Base-by-base conservation (phyloP, 179 eudicot genomes). In the Beta corolliflora region DNA sequence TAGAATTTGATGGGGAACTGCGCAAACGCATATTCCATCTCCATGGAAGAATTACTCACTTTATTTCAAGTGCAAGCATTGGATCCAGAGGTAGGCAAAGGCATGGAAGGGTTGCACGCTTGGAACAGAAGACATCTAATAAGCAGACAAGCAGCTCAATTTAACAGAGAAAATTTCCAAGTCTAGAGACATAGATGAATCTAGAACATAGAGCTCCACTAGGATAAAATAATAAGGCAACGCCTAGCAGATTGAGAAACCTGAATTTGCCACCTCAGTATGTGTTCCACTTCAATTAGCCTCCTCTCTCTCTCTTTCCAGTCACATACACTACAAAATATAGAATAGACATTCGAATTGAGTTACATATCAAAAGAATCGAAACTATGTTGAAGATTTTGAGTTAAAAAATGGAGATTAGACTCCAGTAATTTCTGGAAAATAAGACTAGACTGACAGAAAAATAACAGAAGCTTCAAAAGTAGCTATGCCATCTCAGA, bases 81-180 rank as follows among this genome's bases (percentile, higher is more conserved):
- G 97, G 92, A 79, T 97, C 99, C 87, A 97, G 90, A 50, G 99
- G 99, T 97, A 97, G 48, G 99, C 99, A 77, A 97, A 93, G 54
- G 98, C 99, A 90, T 97, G 98, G 88, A 97, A 97, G 52, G 99
- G 99, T 76, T 94, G 99, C 81, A 97, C 98, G 82, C 97, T 94
- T 77, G 99, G 98, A 79, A 94, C 84, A 84, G 91, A 89, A 56
- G 96, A 89, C 92, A 89, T 93, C 99, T 97, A 88, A 48, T 15
- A 79, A 85, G 82, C 55, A 76, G 63, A 53, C 41, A 70, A 66
- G 55, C 7, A 77, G 54, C 63, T 25, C 23, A 19, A 69, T 71
- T 78, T 77, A 79, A 21, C 55, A 54, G 3, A 52, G 56, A 78
- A 18, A 72, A 70, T 76, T 60, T 6, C 71, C 59, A 9, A 45